Evolutionary conservation across 2,329 filamentous ascomycete genomes (phyloP), one percentile per base, ranked within the genome.

Genomic region (Calonectria naviculata): DNA sequence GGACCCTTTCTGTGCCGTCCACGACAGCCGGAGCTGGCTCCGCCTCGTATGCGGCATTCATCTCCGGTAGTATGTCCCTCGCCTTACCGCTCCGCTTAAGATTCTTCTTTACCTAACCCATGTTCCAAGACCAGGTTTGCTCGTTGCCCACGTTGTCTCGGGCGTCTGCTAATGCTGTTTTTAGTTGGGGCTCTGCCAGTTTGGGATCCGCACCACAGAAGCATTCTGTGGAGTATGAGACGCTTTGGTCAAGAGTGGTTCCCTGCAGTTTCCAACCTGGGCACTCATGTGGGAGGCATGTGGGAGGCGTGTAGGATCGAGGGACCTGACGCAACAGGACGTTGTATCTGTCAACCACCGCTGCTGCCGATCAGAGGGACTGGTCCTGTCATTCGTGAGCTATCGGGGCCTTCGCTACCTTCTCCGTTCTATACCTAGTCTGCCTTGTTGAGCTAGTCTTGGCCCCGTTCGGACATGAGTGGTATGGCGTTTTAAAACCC

Each of bases 321-420:
- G 52, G 36, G 34, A 56, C 63, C 49, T 47, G 52, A 67, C 29
- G 64, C 31, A 60, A 21, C 12, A 29, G 26, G n/a, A 67, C 42
- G 52, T 36, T 36, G 49, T 17, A 19, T 15, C 21, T 52, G 21
- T 41, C 52, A 49, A 67, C 41, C 47, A 67, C 64, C 64, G 64
- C 42, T 67, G 52, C 52, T 60, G 64, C 64, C 64, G 52, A 67
- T 60, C 64, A 38, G 29, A 65, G 61, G 38, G 17, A 38, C 31
- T 26, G 41, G 41, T 21, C 64, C 52, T 67, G 52, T 28, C 31
- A 58, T 46, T 60, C 52, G 41, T 38, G 64, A 47, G 36, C 26
- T 65, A 26, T 65, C 47, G 36, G 47, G 34, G 47, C 36, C 19
- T 56, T 34, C 64, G 46, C 26, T 28, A 34, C 29, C 31, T 26